Evolutionary conservation across 1,139 yeast genomes (phyloP).

Genomic region (Oligophagozyma castellii): DNA sequence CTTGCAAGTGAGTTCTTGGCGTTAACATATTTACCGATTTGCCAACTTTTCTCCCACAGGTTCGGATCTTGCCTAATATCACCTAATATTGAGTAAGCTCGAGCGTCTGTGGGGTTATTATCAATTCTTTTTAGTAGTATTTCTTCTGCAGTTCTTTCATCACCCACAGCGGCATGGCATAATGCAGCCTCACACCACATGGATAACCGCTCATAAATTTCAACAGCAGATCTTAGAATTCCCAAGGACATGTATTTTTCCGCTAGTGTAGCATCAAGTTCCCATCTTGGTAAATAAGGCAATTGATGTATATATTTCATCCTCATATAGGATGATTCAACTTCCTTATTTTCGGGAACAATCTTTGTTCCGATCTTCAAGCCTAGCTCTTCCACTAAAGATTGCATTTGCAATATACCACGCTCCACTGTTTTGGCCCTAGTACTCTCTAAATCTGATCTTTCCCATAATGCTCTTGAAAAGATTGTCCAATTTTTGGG

Average conservation of each 20-base stretch:
- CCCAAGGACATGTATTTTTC: constrained; percentile 83
- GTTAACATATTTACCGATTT: constrained; percentile 62
- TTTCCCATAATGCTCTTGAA: constrained; percentile 78
- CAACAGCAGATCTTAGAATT: constrained; percentile 73
- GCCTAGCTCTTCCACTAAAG: constrained; percentile 82
- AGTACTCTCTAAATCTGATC: constrained; percentile 70
- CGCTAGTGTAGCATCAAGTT: constrained; percentile 70
- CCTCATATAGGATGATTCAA: constrained; percentile 31
- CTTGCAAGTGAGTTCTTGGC: constrained; percentile 78
- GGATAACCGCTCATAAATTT: constrained; percentile 69
- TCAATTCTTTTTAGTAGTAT: constrained; percentile 43
- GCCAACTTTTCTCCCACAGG: constrained; percentile 83
- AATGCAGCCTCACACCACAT: constrained; percentile 77
- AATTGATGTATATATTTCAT: constrained; percentile 60
- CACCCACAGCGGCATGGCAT: constrained; percentile 80
- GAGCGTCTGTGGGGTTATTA: constrained; percentile 57
- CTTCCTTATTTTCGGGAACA: constrained; percentile 38
- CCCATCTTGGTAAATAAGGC: constrained; percentile 76
- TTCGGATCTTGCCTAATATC: constrained; percentile 68
- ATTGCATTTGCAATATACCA: constrained; percentile 86
- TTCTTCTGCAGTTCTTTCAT: constrained; percentile 51
- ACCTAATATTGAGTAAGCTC: constrained; percentile 77
- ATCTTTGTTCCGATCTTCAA: constrained; percentile 47
- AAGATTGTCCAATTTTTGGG: constrained; percentile 52
- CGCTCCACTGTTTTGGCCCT: constrained; percentile 84